A percentile compares a stretch with the other conserved stretches of the same genome.
Conservation (phyloP, 305 asterid species). For the Stenogyne calaminthoides region DNA sequence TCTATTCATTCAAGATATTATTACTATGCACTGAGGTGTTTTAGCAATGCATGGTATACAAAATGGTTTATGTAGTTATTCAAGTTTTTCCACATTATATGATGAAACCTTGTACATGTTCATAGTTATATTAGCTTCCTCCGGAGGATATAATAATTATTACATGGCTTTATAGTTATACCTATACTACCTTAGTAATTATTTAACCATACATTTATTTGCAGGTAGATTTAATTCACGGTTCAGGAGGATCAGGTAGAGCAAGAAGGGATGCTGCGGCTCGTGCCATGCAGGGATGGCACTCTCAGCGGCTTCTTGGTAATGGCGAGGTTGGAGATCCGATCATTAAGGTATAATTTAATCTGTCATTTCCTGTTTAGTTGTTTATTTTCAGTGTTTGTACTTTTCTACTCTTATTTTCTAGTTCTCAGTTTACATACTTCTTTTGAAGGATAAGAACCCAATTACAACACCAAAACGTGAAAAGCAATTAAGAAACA, state of each 20-base stretch:
- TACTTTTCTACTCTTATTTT: constrained; percentile 10
- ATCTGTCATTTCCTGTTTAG: constrained; percentile 14
- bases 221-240: constrained; percentile 64
- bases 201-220: constrained; percentile 25
- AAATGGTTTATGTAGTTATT: constrained; percentile 8
- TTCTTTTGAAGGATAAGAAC: constrained; percentile 65
- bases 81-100: background rate
- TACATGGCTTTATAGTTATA: constrained; percentile 4
- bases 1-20: background rate
- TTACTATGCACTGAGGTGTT: background rate
- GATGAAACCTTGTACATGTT: background rate
- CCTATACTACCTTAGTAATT: constrained; percentile 5
- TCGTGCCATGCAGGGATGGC: constrained; percentile 99
- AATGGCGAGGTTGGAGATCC: constrained; percentile 95
- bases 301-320: constrained; percentile 85
- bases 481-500: constrained; percentile 81
- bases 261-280: constrained; percentile 99
- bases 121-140: background rate
- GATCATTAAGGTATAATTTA: constrained; percentile 65
- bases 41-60: background rate
- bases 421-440: constrained; percentile 23
- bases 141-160: background rate
- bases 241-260: constrained; percentile 87
- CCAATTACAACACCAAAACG: constrained; percentile 60
- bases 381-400: constrained; percentile 13